Base-by-base conservation (phyloP, 495 filamentous ascomycete genomes). In the Penicillium cosmopolitanum region DNA sequence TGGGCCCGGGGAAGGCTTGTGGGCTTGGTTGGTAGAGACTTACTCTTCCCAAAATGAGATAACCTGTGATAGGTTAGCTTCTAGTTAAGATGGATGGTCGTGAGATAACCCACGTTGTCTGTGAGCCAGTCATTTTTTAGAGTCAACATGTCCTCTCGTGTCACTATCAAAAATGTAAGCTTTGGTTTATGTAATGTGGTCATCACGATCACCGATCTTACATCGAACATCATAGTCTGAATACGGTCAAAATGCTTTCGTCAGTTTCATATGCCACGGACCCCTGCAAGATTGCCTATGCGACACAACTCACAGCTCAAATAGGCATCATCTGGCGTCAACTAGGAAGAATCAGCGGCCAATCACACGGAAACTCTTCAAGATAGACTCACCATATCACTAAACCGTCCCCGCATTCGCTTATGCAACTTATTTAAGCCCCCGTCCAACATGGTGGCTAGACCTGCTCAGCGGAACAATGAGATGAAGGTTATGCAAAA, bases 11-110 rank as follows among this genome's bases (percentile, higher is more conserved):
- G 7, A 9, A 31, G 28, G 6, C 23, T 23, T 23, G 25, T 28
- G 28, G 8, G 8, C 1, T 31, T 8, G 6, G 28, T 31, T 6
- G 28, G 28, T 31, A 31, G 28, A 31, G 43, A 79, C 85, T 74
- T 87, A 97, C 86, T 97, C 95, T 82, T 97, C 90, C 93, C 95
- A 98, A 71, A 98, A 98, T 52, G 92, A 89, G 50, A 98, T 98
- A 50, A 81, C 69, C 78, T 81, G 60, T 57, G 50, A 64, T 40
- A 55, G 50, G 28, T 70, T 60, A 66, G 55, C 43, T 58, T 31
- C 44, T 36, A 19, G 56, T 60, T 42, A 48, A 57, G 47, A 21
- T 15, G 54, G n/a, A 34, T 56, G 54, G 28, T 43, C 56, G 16
- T 57, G 43, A 11, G 11, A 33, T 57, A 57, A 74, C 87, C 56